Conservation (phyloP, 768 basidiomycete species). For the Galerina marginata region DNA sequence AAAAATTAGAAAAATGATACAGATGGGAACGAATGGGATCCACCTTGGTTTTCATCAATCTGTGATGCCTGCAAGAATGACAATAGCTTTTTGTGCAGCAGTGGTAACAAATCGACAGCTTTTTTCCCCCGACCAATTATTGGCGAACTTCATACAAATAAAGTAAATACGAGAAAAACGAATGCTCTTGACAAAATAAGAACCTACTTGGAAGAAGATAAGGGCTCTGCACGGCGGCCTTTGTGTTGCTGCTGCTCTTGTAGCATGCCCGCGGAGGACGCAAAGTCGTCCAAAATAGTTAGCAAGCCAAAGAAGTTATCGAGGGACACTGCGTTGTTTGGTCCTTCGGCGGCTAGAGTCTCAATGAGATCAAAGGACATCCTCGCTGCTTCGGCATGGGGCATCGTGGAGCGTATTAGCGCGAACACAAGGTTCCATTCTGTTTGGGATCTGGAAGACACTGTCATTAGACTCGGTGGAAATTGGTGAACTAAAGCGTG, state of each 20-base stretch:
- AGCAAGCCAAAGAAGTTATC: conserved; percentile 87
- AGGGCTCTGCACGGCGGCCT: conserved; percentile 54
- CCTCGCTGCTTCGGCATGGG: conserved; percentile 87
- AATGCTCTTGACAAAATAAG: not conserved
- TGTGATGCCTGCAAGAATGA: conserved; percentile 58
- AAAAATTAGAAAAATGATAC: not conserved
- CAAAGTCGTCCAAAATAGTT: conserved; percentile 86
- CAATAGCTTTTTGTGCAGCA: conserved; percentile 70
- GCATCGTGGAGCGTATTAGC: conserved; percentile 82
- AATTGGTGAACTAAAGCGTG: conserved; percentile 1
- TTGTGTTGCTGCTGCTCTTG: conserved; percentile 63
- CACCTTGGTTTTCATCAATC: conserved; percentile 49
- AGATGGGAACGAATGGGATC: not conserved
- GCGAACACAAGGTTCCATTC: conserved; percentile 96
- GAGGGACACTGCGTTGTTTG: conserved; percentile 60
- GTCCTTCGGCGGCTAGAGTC: conserved; percentile 65
- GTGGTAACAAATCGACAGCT: conserved; percentile 81
- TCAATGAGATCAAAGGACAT: conserved; percentile 82
- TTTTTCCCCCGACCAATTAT: conserved; percentile 80
- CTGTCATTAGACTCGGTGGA: not conserved
- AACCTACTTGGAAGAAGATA: conserved; percentile 58
- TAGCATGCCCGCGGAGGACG: conserved; percentile 66
- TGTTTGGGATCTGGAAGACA: conserved; percentile 72
- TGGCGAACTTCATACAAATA: conserved; percentile 58
- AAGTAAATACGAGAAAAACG: not conserved